Evolutionary conservation across 495 filamentous ascomycete species (phyloP).

Genomic region (Podospora tetraspora): DNA sequence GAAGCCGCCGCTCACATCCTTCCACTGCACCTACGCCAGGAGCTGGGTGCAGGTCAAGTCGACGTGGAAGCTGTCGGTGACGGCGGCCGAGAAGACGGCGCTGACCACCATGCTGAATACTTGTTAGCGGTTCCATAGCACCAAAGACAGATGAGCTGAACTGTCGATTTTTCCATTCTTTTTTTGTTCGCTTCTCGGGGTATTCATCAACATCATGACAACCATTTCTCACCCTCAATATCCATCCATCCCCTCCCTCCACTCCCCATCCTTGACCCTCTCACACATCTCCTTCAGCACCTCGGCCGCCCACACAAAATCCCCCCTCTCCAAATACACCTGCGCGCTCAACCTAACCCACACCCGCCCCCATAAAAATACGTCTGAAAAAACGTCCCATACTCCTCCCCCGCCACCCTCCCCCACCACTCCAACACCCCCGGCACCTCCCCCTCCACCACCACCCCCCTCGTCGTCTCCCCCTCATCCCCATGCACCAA

Average conservation of each 20-base stretch:
- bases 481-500: conserved; percentile 1
- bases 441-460: conserved; percentile 32
- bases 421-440: conserved; percentile 54
- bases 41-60: conserved; percentile 69
- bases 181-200: not conserved
- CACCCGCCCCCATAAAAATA: conserved; percentile 51
- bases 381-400: conserved; percentile 65
- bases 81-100: conserved; percentile 45
- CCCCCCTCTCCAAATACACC: conserved; percentile 64
- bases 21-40: conserved; percentile 68
- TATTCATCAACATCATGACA: not conserved
- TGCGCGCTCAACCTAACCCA: conserved; percentile 76
- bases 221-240: not conserved
- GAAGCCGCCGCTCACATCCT: conserved; percentile 64
- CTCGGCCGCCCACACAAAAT: conserved; percentile 48
- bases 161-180: not conserved
- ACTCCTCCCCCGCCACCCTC: conserved; percentile 49
- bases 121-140: conserved; percentile 45
- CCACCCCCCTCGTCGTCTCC: conserved; percentile 18
- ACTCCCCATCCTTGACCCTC: conserved; percentile 53
- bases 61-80: conserved; percentile 50
- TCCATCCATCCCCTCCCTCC: conserved; percentile 12
- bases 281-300: conserved; percentile 58
- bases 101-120: conserved; percentile 58
- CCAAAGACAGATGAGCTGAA: not conserved